Base-by-base conservation (phyloP, 768 basidiomycete species). In the Rhodosporidiobolus odoratus region DNA sequence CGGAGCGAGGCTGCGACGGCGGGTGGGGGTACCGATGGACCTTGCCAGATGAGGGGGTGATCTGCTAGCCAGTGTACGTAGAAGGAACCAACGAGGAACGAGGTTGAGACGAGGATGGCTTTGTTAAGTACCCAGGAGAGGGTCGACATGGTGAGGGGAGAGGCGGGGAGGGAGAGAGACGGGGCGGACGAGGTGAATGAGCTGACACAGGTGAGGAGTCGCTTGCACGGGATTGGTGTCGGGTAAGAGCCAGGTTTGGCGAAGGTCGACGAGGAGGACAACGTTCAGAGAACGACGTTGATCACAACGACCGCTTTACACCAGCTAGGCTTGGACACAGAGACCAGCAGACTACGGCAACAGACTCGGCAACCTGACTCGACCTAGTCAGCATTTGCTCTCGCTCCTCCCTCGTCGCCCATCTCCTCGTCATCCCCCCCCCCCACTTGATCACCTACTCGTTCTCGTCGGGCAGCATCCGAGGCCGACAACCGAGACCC, bases 11-110 rank as follows among this genome's bases (percentile, higher is more conserved):
- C 35, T 10, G 40, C 41, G 38, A 73, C 62, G 1, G 63, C 53
- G 1, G 27, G 10, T 2, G 38, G 8, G 12, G 52, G 25, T 5
- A 58, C 30, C 2, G 52, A 21, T 7, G 69, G 67, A 0, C 64
- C 72, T 62, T 65, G 59, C 72, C 68, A 69, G 58, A 69, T 66
- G 21, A 64, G 48, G 13, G 63, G 53, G 43, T 66, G 52, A 48
- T 66, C 65, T 23, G 45, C 61, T 9, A 66, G 1, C 72, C 72
- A 73, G 45, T 69, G 60, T 6, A 56, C 48, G 61, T 47, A 69
- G 68, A 66, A 69, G 17, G 60, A 57, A 15, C 72, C 72, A 30
- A 73, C 58, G 40, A 73, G 57, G 35, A 65, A 6, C 1, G 54
- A 3, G 30, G 64, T 54, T 5, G 63, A 17, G 58, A 66, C 38